Evolutionary conservation across 1,284 basidiomycete species (phyloP).

Genomic region (Rhodofomes roseus): DNA sequence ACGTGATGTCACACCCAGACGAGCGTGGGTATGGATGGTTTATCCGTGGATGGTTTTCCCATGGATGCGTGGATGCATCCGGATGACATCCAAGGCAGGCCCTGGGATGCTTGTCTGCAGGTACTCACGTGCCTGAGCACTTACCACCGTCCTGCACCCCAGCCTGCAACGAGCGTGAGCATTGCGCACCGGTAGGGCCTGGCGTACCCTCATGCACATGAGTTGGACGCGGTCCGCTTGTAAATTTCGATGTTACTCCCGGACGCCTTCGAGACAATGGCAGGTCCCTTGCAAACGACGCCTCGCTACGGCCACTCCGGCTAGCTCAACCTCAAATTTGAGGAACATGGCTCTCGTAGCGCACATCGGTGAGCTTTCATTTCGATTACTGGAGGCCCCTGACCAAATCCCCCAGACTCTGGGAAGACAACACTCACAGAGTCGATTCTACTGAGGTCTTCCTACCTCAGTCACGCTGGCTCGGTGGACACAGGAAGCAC

Average conservation of each 20-base stretch:
- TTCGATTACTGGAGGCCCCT: too few relatives aligned
- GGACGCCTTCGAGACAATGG: background rate
- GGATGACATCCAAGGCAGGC: background rate
- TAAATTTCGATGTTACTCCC: background rate
- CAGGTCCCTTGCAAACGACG: background rate
- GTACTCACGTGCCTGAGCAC: background rate
- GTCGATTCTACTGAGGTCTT: slow-evolving; percentile 76
- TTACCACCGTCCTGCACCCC: background rate
- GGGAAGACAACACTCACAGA: slow-evolving; percentile 91
- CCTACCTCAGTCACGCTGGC: slow-evolving; percentile 70
- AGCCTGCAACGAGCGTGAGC: background rate
- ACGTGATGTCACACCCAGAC: background rate
- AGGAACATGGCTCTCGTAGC: slow-evolving; percentile 83
- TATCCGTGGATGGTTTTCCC: background rate
- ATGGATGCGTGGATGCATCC: background rate
- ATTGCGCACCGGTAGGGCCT: background rate
- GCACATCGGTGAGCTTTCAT: slow-evolving; percentile 62
- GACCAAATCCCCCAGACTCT: too few relatives aligned
- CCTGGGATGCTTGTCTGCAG: background rate
- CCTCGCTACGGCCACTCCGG: slow-evolving; percentile 38
- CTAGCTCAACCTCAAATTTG: slow-evolving; percentile 34
- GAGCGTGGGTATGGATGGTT: background rate
- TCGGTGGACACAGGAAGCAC: slow-evolving; percentile 89
- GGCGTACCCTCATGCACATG: background rate
- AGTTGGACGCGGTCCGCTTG: background rate